Evolutionary conservation across 805 yeast genomes (phyloP).

Genomic region (Starmerella vitae): DNA sequence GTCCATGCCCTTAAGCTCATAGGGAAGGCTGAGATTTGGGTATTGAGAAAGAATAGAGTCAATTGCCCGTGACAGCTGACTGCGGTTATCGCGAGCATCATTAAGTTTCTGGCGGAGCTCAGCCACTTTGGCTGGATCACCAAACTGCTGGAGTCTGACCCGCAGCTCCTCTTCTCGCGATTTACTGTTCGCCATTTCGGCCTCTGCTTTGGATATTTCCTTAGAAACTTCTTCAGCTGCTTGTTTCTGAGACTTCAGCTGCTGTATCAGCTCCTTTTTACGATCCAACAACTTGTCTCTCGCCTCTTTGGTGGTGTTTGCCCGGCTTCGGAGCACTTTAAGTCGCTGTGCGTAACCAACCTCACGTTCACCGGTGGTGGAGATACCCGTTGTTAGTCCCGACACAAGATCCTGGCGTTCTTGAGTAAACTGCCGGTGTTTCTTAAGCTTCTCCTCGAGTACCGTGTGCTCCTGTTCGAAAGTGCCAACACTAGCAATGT

Average conservation of each 20-base stretch:
- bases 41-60: slow-evolving; percentile 8
- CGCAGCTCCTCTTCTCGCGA: background rate
- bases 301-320: slow-evolving; percentile 1
- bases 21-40: slow-evolving; percentile 32
- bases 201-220: background rate
- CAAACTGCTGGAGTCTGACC: background rate
- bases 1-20: slow-evolving; percentile 39
- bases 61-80: slow-evolving; percentile 6
- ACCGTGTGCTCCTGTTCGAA: slow-evolving; percentile 7
- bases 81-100: slow-evolving; percentile 6
- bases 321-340: slow-evolving; percentile 13
- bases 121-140: slow-evolving; percentile 1
- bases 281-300: background rate
- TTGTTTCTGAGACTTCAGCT: background rate
- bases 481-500: slow-evolving; percentile 2
- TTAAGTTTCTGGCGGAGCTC: slow-evolving; percentile 1
- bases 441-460: slow-evolving; percentile 3
- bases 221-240: background rate
- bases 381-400: slow-evolving; percentile 20
- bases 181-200: background rate
- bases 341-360: slow-evolving; percentile 20
- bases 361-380: slow-evolving; percentile 19
- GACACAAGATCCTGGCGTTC: slow-evolving; percentile 14
- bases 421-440: slow-evolving; percentile 4
- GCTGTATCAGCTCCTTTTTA: background rate